These are phyloP conservation scores for Serendipita sp. DNA, from an alignment of 768 basidiomycete species.

Conservation along the genomic window DNA sequence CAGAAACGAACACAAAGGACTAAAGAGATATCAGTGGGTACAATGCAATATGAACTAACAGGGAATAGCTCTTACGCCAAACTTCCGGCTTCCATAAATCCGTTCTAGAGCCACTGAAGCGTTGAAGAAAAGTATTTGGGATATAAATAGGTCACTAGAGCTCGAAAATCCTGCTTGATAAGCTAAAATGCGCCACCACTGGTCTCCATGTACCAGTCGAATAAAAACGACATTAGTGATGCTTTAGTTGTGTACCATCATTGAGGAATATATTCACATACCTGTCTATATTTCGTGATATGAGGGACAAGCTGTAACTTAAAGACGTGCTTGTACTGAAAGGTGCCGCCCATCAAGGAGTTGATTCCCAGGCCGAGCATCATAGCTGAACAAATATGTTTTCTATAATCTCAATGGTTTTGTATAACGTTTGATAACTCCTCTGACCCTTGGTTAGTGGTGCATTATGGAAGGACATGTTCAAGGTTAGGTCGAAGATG, in stretches of 20 bases:
- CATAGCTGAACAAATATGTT: conserved; percentile 33
- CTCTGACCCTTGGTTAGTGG: conserved; percentile 60
- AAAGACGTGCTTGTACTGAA: conserved; percentile 79
- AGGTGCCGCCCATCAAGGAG: conserved; percentile 59
- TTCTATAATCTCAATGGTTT: conserved; percentile 5
- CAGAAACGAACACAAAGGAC: conserved; percentile 65
- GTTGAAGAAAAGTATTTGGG: conserved; percentile 57
- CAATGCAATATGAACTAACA: conserved; percentile 1
- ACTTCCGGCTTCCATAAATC: conserved; percentile 76
- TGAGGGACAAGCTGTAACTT: conserved; percentile 85
- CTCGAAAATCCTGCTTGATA: conserved; percentile 68
- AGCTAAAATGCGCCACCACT: conserved; percentile 75
- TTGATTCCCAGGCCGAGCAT: conserved; percentile 57
- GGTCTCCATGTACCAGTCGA: background rate
- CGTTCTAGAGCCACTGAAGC: conserved; percentile 60
- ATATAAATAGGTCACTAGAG: conserved; percentile 73
- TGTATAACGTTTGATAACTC: background rate
- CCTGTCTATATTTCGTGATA: conserved; percentile 80
- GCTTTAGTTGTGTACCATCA: conserved; percentile 16
- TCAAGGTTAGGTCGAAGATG: background rate
- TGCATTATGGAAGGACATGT: conserved; percentile 31
- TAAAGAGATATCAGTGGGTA: conserved; percentile 17
- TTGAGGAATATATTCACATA: conserved; percentile 18
- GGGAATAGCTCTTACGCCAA: conserved; percentile 39
- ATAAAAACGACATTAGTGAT: conserved; percentile 17